Base-by-base conservation (phyloP, 352 stramenopile species). In the Phytopythium ostracodes region DNA sequence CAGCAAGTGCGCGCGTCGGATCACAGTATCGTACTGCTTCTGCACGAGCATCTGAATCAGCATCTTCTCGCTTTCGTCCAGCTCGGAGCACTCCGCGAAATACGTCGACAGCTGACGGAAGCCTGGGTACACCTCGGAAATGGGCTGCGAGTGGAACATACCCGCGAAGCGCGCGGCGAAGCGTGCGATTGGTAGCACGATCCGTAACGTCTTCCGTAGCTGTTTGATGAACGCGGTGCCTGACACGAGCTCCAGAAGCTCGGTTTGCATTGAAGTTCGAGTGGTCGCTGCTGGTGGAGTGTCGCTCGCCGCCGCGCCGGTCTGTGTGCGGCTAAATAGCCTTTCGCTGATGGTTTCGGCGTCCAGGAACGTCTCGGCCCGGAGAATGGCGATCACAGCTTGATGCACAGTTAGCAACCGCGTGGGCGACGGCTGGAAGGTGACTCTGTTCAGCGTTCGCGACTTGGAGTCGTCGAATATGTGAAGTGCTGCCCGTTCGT, bases 41-140 rank as follows among this genome's bases (percentile, higher is more conserved):
- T 56, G 56, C 4, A 81, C 57, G 0, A 74, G 49, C 27, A 57
- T 24, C 31, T 68, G 38, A 5, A 84, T 36, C 11, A 31, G 33
- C 27, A 47, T 27, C 51, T 77, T 78, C 29, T 84, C 67, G 18
- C 63, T 55, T 1, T 64, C n/a, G 17, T 57, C 29, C 24, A 87
- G 64, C 29, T 56, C 36, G 4, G 53, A 24, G 47, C 24, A 70
- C 40, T 62, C 58, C 22, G 56, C 60, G 66, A 67, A 73, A 33
- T 75, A 52, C 18, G 65, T 63, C 12, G 36, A 66, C 2, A 73
- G 65, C 22, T 55, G 64, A 1, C 49, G 53, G 47, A 82, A 77
- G 0, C 57, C 55, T 12, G 59, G 61, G 46, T 79, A 69, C 0
- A 76, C 67, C n/a, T 87, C 77, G 1, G 77, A 87, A 8, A 80